These are phyloP conservation scores for Amesomyces nigricolor DNA, from an alignment of 2,329 filamentous ascomycete species.

Conservation along the genomic window DNA sequence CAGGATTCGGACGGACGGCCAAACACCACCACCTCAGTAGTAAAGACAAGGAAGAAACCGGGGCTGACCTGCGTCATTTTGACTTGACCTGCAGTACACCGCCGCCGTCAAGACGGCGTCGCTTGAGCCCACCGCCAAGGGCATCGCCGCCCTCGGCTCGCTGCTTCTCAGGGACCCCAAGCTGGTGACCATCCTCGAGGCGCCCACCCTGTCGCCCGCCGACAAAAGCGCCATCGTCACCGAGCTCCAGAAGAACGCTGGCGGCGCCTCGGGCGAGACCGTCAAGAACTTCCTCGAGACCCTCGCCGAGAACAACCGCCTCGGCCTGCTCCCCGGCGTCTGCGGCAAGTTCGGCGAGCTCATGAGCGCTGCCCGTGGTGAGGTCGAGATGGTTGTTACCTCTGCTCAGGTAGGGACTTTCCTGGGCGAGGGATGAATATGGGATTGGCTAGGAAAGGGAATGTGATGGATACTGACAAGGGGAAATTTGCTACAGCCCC, in stretches of 20 bases:
- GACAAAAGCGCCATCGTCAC: conserved; percentile 84
- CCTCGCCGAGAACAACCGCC: conserved; percentile 93
- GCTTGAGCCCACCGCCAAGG: conserved; percentile 80
- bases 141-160: conserved; percentile 63
- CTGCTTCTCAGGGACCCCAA: conserved; percentile 79
- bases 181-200: conserved; percentile 67
- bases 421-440: background rate
- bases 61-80: conserved; percentile 36
- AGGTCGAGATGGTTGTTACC: conserved; percentile 89
- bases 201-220: conserved; percentile 68
- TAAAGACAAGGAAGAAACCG: conserved; percentile 25
- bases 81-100: conserved; percentile 66
- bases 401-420: conserved; percentile 69
- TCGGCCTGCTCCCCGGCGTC: conserved; percentile 75
- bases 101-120: conserved; percentile 81
- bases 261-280: conserved; percentile 65
- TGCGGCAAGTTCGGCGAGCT: conserved; percentile 81
- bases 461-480: conserved; percentile 24
- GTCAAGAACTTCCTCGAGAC: conserved; percentile 91
- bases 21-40: background rate
- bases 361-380: conserved; percentile 83
- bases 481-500: conserved; percentile 47
- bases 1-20: background rate
- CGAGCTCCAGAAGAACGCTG: conserved; percentile 78
- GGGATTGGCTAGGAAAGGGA: background rate